Percentiles rank a stretch among this genome's conserved stretches.
Evolutionary conservation across 768 basidiomycete species (phyloP).

Genomic region (Lactarius evosmus): DNA sequence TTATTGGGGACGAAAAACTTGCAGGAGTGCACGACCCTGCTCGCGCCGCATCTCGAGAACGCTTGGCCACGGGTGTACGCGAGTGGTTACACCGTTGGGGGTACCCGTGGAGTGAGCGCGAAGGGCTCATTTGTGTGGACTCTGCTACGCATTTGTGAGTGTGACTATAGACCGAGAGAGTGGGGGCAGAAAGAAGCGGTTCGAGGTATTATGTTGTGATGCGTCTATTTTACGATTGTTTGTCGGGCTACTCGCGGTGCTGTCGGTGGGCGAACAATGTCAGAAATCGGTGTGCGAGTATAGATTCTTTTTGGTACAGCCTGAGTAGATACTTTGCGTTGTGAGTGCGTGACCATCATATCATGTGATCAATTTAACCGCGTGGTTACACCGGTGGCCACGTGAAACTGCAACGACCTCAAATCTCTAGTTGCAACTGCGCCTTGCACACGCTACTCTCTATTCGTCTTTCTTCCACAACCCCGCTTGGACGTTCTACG

Average conservation of each 20-base stretch:
- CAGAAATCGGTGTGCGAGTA: neutral
- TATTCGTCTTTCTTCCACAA: neutral
- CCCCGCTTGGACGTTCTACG: slow-evolving; percentile 2
- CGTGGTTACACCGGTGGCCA: slow-evolving; percentile 9
- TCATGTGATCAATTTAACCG: neutral
- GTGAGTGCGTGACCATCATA: too few species aligned
- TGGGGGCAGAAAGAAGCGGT: neutral
- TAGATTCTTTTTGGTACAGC: neutral
- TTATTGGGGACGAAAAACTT: slow-evolving; percentile 96
- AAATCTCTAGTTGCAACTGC: neutral
- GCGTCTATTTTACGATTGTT: slow-evolving; percentile 13
- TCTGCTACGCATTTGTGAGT: slow-evolving; percentile 60
- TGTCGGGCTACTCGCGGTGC: slow-evolving; percentile 11
- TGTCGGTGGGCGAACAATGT: slow-evolving; percentile 3
- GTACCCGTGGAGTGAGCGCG: slow-evolving; percentile 92
- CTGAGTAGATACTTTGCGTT: too few species aligned
- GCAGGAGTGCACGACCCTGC: slow-evolving; percentile 84
- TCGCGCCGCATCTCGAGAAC: slow-evolving; percentile 77
- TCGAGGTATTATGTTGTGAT: slow-evolving; percentile 15
- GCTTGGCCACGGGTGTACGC: slow-evolving; percentile 81
- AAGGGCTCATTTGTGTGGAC: slow-evolving; percentile 89
- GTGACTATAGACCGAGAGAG: slow-evolving; percentile 22
- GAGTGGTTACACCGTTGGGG: slow-evolving; percentile 94
- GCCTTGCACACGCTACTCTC: neutral
- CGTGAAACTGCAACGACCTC: slow-evolving; percentile 8